Evolutionary conservation across 495 filamentous ascomycete species (phyloP).

Genomic region (Mycothermus thermophilus): DNA sequence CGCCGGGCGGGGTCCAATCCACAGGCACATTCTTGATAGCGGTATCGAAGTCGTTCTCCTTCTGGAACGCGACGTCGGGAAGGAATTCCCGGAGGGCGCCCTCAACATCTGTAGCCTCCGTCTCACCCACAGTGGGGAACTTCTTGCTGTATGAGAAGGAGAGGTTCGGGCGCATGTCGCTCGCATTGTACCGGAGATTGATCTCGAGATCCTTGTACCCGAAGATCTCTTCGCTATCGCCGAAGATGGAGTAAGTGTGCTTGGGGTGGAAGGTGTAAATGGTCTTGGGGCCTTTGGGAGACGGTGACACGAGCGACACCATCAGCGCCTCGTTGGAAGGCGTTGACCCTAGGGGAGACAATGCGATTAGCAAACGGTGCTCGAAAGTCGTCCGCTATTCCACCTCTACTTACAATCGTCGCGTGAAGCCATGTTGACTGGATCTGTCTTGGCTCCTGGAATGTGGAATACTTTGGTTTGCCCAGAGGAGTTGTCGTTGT

Average conservation of each 20-base stretch:
- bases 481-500: too few species aligned
- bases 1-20: conserved; percentile 46
- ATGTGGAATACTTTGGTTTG: too few species aligned
- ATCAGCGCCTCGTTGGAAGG: conserved; percentile 61
- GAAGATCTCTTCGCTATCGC: conserved; percentile 78
- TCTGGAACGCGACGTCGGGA: conserved; percentile 52
- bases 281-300: conserved; percentile 39
- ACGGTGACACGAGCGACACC: conserved; percentile 53
- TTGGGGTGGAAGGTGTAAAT: conserved; percentile 59
- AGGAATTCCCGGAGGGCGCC: conserved; percentile 52
- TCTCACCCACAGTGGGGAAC: conserved; percentile 59
- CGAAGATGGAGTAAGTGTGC: conserved; percentile 87
- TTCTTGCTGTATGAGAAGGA: conserved; percentile 58
- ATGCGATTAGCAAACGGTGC: not conserved
- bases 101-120: conserved; percentile 51
- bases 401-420: conserved; percentile 10
- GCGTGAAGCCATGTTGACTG: conserved; percentile 6
- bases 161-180: conserved; percentile 65
- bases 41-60: conserved; percentile 43
- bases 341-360: conserved; percentile 53
- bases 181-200: conserved; percentile 62
- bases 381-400: not conserved
- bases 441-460: not conserved
- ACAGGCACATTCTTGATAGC: conserved; percentile 39
- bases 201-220: conserved; percentile 73